Conservation (phyloP, 73 alveolate species). For the Tetrahymena malaccensis region DNA sequence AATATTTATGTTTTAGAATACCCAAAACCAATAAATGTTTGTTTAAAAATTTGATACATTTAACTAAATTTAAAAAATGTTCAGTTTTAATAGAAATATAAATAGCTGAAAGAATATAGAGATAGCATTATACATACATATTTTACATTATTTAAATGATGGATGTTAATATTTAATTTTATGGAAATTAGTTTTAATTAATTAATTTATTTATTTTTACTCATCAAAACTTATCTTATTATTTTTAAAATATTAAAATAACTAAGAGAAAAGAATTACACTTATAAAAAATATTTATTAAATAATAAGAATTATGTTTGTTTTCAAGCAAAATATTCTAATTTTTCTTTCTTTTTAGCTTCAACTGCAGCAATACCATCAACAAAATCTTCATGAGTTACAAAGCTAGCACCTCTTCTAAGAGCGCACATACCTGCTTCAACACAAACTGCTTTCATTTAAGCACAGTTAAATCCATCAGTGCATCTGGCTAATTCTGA, state of each 20-base stretch:
- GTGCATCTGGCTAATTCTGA: conserved; percentile 40
- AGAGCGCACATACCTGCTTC: conserved; percentile 47
- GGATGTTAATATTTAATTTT: no score
- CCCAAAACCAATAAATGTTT: no score
- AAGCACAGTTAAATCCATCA: conserved; percentile 38
- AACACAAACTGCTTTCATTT: conserved; percentile 43
- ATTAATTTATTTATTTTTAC: neutral
- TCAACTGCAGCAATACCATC: conserved; percentile 41
- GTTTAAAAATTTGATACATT: no score
- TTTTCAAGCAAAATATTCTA: conserved; percentile 38
- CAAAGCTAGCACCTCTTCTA: conserved; percentile 36
- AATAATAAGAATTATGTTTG: neutral
- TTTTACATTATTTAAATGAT: no score
- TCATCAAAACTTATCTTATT: neutral
- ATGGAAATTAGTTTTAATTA: neutral
- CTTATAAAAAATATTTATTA: neutral
- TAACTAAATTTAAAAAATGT: no score
- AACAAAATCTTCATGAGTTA: conserved; percentile 41
- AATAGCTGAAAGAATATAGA: no score
- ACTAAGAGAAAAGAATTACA: neutral
- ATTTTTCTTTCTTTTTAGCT: conserved; percentile 40
- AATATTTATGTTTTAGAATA: no score
- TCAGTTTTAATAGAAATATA: no score
- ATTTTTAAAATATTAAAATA: no score
- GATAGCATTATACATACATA: no score